Base-by-base conservation (phyloP, 2,329 filamentous ascomycete genomes). In the Penicillium brevicompactum region DNA sequence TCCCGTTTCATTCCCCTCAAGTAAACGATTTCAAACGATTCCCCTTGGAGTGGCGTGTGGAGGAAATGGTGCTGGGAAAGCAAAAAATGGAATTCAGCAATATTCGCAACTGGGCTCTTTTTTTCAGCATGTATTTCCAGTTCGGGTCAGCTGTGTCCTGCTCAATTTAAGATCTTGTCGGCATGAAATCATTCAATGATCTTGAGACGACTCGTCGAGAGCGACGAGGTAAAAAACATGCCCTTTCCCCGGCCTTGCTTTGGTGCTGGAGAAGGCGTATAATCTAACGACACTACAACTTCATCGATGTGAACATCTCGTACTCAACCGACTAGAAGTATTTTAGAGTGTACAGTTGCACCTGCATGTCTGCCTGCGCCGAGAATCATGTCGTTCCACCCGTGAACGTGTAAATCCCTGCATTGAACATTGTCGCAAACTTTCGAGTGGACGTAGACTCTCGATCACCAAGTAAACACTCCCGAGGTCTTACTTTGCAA, bases 1-100 rank as follows among this genome's bases (percentile, higher is more conserved):
- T 99, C 94, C 82, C 92, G 94, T 88, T 99, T 99, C 90, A 99
- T 99, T 86, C 94, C 94, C 81, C 90, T 99, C 81, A 99, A 99
- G 87, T 97, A 97, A 87, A 82, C 67, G 69, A 69, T 63, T 65
- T 60, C 63, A 64, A 67, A 67, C 75, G 64, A 69, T 72, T 59
- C 69, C 73, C 53, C 74, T 64, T 68, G 67, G 67, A 64, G 67
- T 70, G 70, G 70, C 60, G 64, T 66, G 68, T 71, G 70, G 70
- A 69, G 68, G 67, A 70, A 65, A 63, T 59, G 69, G 69, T 68
- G 63, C 64, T 69, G 63, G 69, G 60, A 70, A 67, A 68, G 60
- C 65, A 70, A 69, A 37, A 67, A 68, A 68, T 68, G 66, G 69
- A 68, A 64, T 54, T 55, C 61, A 66, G 62, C 57, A 57, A 51